phyloP scores from a whole-genome alignment of 768 basidiomycete genomes.

The Cystofilobasidium capitatum region DNA sequence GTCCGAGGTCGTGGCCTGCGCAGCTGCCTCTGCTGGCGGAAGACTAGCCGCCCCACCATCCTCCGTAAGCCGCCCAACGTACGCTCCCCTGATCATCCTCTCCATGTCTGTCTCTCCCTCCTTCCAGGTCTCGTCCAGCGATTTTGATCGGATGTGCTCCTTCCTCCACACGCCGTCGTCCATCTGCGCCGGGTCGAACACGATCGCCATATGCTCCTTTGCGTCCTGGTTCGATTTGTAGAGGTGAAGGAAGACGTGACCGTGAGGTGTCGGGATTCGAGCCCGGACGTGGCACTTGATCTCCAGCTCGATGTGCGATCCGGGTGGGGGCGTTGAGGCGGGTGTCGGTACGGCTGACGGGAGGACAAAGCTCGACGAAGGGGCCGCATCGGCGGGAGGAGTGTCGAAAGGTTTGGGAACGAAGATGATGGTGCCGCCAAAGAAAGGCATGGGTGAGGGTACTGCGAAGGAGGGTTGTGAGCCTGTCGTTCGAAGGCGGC shows the following conservation, averaged over 20 bases:
- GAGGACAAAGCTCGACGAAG: constrained; percentile 5
- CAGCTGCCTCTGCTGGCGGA: not conserved
- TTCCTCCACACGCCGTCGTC: constrained; percentile 32
- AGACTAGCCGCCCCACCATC: constrained; percentile 14
- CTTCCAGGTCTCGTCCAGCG: constrained; percentile 74
- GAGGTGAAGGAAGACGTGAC: constrained; percentile 81
- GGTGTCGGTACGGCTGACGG: constrained; percentile 4
- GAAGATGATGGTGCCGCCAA: constrained; percentile 26
- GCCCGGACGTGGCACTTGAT: constrained; percentile 92
- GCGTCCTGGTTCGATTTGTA: constrained; percentile 78
- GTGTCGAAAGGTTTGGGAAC: not conserved
- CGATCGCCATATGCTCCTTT: constrained; percentile 93
- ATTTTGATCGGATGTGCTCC: constrained; percentile 65
- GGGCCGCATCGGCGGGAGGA: not conserved
- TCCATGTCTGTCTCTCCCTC: constrained; percentile 85
- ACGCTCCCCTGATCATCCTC: constrained; percentile 84
- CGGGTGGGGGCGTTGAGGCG: not conserved
- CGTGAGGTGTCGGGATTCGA: constrained; percentile 91
- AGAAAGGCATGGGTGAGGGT: constrained; percentile 24
- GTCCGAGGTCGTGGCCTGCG: not conserved
- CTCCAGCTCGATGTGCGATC: not conserved
- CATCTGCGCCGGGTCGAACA: constrained; percentile 82
- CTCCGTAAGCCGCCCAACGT: constrained; percentile 59
- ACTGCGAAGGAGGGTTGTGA: not conserved
- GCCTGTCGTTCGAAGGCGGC: not conserved